These are phyloP conservation scores for Erodium trifolium DNA, from an alignment of 441 rosid species.

Conservation along the genomic window DNA sequence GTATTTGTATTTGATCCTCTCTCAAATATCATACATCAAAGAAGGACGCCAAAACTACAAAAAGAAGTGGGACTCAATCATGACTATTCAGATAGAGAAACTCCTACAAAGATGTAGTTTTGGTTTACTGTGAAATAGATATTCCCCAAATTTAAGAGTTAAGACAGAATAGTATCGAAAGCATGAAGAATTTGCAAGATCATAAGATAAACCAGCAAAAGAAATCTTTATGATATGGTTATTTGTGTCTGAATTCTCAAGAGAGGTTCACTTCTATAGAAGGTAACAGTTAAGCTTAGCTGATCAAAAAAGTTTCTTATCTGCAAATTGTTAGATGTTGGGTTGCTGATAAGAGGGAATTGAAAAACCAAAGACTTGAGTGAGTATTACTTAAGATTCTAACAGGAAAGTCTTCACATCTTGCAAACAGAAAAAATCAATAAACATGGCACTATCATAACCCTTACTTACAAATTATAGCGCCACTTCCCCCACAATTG, in stretches of 20 bases:
- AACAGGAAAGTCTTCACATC: background rate
- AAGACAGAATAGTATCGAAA: no score
- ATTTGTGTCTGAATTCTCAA: no score
- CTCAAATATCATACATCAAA: no score
- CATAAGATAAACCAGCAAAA: no score
- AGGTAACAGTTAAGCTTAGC: background rate
- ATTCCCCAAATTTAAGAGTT: background rate
- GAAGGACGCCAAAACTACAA: no score
- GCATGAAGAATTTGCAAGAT: no score
- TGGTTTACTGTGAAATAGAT: background rate
- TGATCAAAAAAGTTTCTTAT: background rate
- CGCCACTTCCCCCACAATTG: slow-evolving; percentile 75
- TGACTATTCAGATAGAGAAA: background rate
- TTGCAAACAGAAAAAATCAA: background rate
- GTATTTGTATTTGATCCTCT: no score
- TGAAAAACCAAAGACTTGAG: background rate
- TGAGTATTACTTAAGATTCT: background rate
- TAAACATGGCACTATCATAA: background rate
- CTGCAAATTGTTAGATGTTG: background rate
- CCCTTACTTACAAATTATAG: slow-evolving; percentile 61
- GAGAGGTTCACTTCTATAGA: no score
- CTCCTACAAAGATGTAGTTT: background rate
- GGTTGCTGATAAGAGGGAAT: no score
- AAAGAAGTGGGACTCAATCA: no score
- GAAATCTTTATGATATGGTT: no score